Base-by-base conservation (phyloP, 2,329 filamentous ascomycete genomes). In the Rhinocladiella similis region DNA sequence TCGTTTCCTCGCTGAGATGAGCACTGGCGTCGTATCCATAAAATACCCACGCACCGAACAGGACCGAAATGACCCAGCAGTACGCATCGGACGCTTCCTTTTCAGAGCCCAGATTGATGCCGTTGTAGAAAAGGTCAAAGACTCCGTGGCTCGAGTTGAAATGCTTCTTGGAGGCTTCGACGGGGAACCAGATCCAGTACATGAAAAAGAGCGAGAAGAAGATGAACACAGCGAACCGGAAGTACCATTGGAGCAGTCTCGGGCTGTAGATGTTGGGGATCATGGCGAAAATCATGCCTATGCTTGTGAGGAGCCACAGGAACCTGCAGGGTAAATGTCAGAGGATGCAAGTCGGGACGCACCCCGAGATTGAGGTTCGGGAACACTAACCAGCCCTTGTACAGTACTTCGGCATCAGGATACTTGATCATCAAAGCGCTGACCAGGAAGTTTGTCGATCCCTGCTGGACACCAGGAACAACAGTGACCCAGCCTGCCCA, bases 131-230 rank as follows among this genome's bases (percentile, higher is more conserved):
- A 14, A 67, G 61, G 14, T 65, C 57, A 52, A 75, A 73, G 1
- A 70, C 70, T 3, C 63, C 69, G n/a, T 60, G 59, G 5, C 57
- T 58, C 6, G 66, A 60, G 61, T 74, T 70, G 53, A 75, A 75
- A 43, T 61, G 59, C 13, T 69, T 64, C 3, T 68, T 66, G 2
- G 66, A 57, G 0, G 70, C 72, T 53, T 64, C 67, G 54, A 69
- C 64, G 9, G 73, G 72, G 54, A 75, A 72, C 72, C 73, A 74
- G 49, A 70, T 70, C 70, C 69, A 73, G 54, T 72, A 74, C 16
- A 73, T 59, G 16, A 68, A 57, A 48, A 74, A 66, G 4, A 75
- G 63, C 6, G 64, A 50, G 42, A 72, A 69, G 63, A 73, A 74
- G 50, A 73, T 72, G 51, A 69, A 55, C 18, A 72, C 61, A 7